phyloP scores from a whole-genome alignment of 192 early-diverging fungal genomes.

The Thamnidium elegans region DNA sequence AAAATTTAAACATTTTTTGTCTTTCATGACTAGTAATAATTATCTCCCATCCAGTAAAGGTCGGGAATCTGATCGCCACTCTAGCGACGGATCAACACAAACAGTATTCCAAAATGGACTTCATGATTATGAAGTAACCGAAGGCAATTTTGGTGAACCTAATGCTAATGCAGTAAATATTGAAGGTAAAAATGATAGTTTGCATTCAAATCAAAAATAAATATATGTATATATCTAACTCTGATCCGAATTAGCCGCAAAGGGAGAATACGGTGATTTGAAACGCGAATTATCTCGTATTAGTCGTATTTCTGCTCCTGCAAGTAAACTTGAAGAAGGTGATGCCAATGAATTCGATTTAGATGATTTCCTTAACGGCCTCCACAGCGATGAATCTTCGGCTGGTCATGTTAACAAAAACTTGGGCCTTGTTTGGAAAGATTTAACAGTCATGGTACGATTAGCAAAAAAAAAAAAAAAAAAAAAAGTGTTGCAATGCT shows the following conservation, averaged over 20 bases:
- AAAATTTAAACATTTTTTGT: neutral
- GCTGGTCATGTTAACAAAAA: slow-evolving; percentile 31
- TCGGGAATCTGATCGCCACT: slow-evolving; percentile 8
- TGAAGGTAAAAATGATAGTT: slow-evolving; percentile 15
- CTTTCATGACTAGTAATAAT: slow-evolving; percentile 7
- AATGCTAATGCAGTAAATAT: slow-evolving; percentile 29
- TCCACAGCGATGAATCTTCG: neutral
- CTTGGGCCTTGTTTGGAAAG: slow-evolving; percentile 34
- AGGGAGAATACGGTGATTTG: slow-evolving; percentile 24
- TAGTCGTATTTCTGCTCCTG: slow-evolving; percentile 24
- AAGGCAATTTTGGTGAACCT: slow-evolving; percentile 26
- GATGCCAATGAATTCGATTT: slow-evolving; percentile 15
- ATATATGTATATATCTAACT: neutral
- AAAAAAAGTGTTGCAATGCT: neutral
- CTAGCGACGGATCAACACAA: slow-evolving; percentile 8
- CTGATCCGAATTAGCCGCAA: slow-evolving; percentile 20
- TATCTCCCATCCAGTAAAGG: neutral
- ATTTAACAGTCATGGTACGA: slow-evolving; percentile 26
- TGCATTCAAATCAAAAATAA: too few relatives aligned
- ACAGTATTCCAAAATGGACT: neutral
- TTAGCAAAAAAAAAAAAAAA: too few relatives aligned
- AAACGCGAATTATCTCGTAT: slow-evolving; percentile 30
- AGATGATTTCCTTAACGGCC: slow-evolving; percentile 22
- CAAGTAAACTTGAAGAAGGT: slow-evolving; percentile 29
- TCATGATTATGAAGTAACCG: neutral